Evolutionary conservation across 371 early-diverging fungal genomes (phyloP), one percentile per base, ranked within the genome.

Genomic region (Coemansia sp.): DNA sequence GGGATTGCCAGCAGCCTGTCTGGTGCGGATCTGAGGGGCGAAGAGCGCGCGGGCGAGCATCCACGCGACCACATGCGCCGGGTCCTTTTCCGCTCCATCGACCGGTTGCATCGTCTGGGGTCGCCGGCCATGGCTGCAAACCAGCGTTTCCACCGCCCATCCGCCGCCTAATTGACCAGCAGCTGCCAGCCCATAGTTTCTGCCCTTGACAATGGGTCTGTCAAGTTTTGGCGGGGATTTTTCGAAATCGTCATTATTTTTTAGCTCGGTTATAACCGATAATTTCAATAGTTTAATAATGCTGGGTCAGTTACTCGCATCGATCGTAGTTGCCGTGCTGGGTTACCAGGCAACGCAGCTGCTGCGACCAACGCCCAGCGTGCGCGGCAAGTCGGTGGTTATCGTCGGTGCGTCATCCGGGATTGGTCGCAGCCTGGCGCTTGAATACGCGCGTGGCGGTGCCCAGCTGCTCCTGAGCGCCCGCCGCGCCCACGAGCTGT

Each of bases 341-440:
- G 34, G 75, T 52, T 55, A 76, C 65, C 39, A 59, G 63, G 20
- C 66, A 40, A 9, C 61, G 66, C 41, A 65, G 64, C 10, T 49
- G 41, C 16, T 61, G 43, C 30, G 69, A 39, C 43, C 78, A 12
- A 57, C 72, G 42, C 55, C 82, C 42, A 55, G 72, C 59, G 50
- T 76, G 20, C 49, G 52, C 43, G 61, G 74, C 16, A 26, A 70
- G 63, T 16, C 65, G 33, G 91, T 90, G 1, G 84, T 91, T 3
- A 83, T 94, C 55, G 75, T 93, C 14, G 94, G 93, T 0, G 88
- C 90, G 31, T 89, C 90, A 12, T 88, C 89, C 38, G 94, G 94
- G 5, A 90, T 94, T 31, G 94, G 94, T 0, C 52, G 63, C 7
- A 43, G 66, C 41, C 35, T 74, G 39, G 92, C 92, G 0, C 77